A percentile compares a stretch with the other conserved stretches of the same genome.
phyloP scores from a whole-genome alignment of 176 grass and related monocot genomes.

The Oropetium thomaeum region DNA sequence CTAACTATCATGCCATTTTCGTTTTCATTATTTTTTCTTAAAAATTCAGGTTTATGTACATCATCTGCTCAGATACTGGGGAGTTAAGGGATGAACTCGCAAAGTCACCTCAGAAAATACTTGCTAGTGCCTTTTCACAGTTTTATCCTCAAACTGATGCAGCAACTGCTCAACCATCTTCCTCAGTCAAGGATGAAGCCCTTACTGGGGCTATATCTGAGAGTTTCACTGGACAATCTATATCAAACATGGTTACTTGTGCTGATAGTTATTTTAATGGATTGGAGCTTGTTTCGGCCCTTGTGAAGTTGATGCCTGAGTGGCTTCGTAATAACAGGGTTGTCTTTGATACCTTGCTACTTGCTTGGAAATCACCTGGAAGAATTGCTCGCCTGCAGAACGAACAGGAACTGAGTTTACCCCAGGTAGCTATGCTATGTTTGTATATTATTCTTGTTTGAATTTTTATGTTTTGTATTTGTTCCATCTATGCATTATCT shows the following conservation, averaged over 20 bases:
- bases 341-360: constrained; percentile 83
- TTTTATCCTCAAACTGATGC: constrained; percentile 61
- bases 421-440: constrained; percentile 51
- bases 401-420: constrained; percentile 87
- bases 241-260: constrained; percentile 45
- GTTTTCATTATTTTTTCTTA: constrained; percentile 18
- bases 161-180: constrained; percentile 49
- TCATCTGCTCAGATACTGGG: constrained; percentile 92
- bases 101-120: constrained; percentile 93
- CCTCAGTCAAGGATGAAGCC: constrained; percentile 69
- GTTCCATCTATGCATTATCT: neutral
- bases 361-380: constrained; percentile 93
- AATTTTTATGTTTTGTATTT: neutral
- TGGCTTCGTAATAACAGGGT: constrained; percentile 78
- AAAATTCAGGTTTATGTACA: constrained; percentile 92
- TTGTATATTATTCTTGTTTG: constrained; percentile 17
- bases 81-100: constrained; percentile 85
- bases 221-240: constrained; percentile 50
- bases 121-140: constrained; percentile 85
- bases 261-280: constrained; percentile 95
- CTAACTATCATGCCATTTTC: neutral
- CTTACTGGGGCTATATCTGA: constrained; percentile 54
- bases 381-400: constrained; percentile 83
- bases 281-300: constrained; percentile 81
- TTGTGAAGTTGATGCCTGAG: constrained; percentile 97